Base-by-base conservation (phyloP, 306 rosid species). In the Geum urbanum region DNA sequence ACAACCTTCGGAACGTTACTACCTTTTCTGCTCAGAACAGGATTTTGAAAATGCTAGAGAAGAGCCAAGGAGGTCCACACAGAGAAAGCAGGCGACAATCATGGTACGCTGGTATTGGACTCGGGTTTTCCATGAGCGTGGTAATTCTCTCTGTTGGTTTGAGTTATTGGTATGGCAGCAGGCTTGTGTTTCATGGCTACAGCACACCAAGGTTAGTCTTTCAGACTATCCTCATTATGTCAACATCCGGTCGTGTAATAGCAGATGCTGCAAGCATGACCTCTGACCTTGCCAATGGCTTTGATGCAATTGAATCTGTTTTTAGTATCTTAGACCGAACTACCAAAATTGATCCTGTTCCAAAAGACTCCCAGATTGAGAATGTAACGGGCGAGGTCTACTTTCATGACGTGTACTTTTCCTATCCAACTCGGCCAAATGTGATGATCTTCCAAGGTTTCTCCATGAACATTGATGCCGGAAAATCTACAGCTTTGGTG, bases 401-500 rank as follows among this genome's bases (percentile, higher is more conserved):
- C 69, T 35, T 86, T 2, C 61, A 39, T 0, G 74, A 82, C 0
- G 80, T 86, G 6, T 81, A 90, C 70, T 92, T 92, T 43, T 79
- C 96, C 0, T 92, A 92, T 71, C 96, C 96, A 0, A 77, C 92
- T 13, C 76, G 98, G 67, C 91, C 96, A 0, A 79, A 88, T 27
- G 77, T 76, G 32, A 78, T 84, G 91, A 85, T 92, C 59, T 90
- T 92, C 19, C 66, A 67, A 53, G 91, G 88, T 2, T 92, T 92
- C 80, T 92, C 96, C 0, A 88, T 90, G 54, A 78, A 63, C 49
- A 84, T 92, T 4, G 87, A 84, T 60, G 87, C 94, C 0, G 96
- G 96, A 0, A 86, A 76, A 57, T 92, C 98, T n/a, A 90, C 96
- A 0, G 96, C 96, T 2, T 63, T 92, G 32, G 98, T 92, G 0